phyloP scores from a whole-genome alignment of 108 stramenopile species.

The Licmophora abbreviata region DNA sequence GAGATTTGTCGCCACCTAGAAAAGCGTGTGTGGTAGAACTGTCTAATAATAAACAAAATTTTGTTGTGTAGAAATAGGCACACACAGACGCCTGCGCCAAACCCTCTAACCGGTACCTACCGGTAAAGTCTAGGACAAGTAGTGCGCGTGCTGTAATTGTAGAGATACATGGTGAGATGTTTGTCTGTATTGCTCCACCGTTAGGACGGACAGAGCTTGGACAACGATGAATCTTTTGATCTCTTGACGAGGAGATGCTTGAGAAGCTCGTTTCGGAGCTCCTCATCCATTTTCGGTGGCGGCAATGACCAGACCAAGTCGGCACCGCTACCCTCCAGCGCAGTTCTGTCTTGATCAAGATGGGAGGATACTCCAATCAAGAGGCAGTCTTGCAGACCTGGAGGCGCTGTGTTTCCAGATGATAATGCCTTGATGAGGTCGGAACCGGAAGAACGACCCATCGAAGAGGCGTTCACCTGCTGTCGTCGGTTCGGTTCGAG shows the following conservation, averaged over 20 bases:
- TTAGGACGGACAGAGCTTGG: not conserved
- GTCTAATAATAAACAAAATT: no score
- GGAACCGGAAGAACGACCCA: no score
- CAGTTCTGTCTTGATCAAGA: conserved; percentile 25
- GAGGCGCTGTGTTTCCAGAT: not conserved
- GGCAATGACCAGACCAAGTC: conserved; percentile 59
- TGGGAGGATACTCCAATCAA: conserved; percentile 50
- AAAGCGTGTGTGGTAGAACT: no score
- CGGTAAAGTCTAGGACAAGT: not conserved
- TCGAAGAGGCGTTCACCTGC: no score
- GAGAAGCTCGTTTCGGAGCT: conserved; percentile 34
- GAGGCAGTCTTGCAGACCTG: conserved; percentile 6
- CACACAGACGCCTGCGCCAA: no score
- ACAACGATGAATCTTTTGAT: conserved; percentile 2
- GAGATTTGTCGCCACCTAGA: no score
- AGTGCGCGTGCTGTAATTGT: not conserved
- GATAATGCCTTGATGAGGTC: not conserved
- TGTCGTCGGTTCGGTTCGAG: conserved; percentile 9
- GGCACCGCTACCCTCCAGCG: conserved; percentile 34
- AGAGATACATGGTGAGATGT: not conserved
- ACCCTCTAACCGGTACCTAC: no score
- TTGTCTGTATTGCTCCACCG: no score
- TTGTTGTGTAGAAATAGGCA: no score
- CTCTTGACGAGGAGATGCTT: conserved; percentile 35
- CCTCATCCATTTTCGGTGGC: conserved; percentile 45